phyloP scores from a whole-genome alignment of 257 asterid species.

The Capsicum chinense region DNA sequence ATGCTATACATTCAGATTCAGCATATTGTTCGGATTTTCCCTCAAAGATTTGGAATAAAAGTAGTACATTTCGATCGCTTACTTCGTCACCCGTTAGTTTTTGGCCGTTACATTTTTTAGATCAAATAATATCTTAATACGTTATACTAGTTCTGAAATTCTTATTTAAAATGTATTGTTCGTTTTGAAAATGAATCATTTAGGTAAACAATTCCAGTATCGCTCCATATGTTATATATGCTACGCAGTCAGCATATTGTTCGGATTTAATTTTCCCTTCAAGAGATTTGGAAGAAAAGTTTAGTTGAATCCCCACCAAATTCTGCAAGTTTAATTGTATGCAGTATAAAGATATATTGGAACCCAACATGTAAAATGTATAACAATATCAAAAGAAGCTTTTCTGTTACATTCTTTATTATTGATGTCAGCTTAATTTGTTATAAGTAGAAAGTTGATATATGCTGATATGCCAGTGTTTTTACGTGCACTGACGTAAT shows the following conservation, averaged over 20 bases:
- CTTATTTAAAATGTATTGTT: not conserved
- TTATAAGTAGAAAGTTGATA: constrained; percentile 23
- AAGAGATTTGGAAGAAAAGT: not conserved
- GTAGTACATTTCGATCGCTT: not conserved
- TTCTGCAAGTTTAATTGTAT: not conserved
- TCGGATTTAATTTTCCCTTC: not conserved
- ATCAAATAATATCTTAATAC: not conserved
- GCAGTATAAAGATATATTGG: not conserved
- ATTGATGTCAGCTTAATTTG: constrained; percentile 26
- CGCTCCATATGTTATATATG: not conserved
- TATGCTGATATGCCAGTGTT: constrained; percentile 19
- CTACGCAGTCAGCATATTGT: constrained; percentile 17
- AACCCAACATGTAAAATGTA: constrained; percentile 10
- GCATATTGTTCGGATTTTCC: not conserved
- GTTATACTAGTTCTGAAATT: not conserved
- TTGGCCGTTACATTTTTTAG: not conserved
- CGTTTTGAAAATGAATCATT: not conserved
- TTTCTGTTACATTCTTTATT: not conserved
- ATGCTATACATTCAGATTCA: not conserved
- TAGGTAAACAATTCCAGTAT: not conserved
- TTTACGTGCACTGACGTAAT: constrained; percentile 28
- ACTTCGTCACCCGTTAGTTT: not conserved
- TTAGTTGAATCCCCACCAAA: not conserved
- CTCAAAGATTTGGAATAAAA: not conserved
- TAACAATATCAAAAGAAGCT: not conserved